These are phyloP conservation scores for Hibiscus tridactylites DNA, from an alignment of 345 rosid genomes.

Conservation along the genomic window DNA sequence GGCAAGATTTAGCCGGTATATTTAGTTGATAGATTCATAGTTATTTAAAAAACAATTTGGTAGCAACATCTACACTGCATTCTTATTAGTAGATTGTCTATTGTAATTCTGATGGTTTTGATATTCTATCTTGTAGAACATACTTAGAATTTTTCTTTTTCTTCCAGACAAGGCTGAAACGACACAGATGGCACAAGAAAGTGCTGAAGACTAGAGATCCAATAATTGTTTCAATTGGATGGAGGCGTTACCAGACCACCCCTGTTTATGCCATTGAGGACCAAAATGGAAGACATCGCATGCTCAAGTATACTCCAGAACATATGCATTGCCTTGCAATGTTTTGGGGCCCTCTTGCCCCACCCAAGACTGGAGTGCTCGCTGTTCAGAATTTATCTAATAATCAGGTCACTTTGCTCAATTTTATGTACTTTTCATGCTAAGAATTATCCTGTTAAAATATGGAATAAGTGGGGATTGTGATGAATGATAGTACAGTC, in stretches of 20 bases:
- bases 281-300: conserved; percentile 76
- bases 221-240: conserved; percentile 79
- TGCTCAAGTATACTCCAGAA: conserved; percentile 93
- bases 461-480: not conserved
- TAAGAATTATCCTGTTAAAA: not conserved
- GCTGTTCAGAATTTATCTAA: conserved; percentile 78
- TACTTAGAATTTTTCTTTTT: conserved; percentile 5
- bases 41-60: not conserved
- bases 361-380: conserved; percentile 78
- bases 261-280: conserved; percentile 88
- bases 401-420: conserved; percentile 49
- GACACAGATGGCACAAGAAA: conserved; percentile 89
- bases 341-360: conserved; percentile 98
- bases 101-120: not conserved
- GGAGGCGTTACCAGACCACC: conserved; percentile 90
- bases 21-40: not conserved
- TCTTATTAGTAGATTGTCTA: not conserved
- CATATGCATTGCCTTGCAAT: conserved; percentile 95
- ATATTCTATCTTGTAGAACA: not conserved
- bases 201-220: conserved; percentile 87
- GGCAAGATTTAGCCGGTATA: not conserved
- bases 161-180: conserved; percentile 69
- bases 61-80: not conserved
- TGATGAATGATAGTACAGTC: not conserved
- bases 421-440: not conserved